phyloP scores from a whole-genome alignment of 495 filamentous ascomycete genomes.

The Aspergillus avenaceus region DNA sequence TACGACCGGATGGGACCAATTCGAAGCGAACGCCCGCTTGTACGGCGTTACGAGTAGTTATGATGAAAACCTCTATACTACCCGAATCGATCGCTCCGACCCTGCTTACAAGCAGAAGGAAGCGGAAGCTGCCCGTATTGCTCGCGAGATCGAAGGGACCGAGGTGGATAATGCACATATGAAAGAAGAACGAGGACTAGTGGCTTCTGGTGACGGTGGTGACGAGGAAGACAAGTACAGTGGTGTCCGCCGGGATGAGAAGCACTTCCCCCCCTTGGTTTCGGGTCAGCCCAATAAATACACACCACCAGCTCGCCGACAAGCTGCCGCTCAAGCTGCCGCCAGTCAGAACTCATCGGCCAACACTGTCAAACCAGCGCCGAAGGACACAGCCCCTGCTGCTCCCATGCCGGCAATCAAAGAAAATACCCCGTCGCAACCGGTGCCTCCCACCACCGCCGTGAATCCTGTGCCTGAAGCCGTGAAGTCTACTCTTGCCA shows the following conservation, averaged over 20 bases:
- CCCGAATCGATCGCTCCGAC: constrained; percentile 74
- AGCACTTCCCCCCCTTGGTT: constrained; percentile 63
- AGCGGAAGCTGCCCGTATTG: constrained; percentile 75
- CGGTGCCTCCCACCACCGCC: constrained; percentile 14
- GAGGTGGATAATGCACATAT: constrained; percentile 70
- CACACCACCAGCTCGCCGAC: constrained; percentile 80
- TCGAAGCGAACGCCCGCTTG: constrained; percentile 79
- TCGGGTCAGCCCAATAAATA: constrained; percentile 71
- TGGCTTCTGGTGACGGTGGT: constrained; percentile 59
- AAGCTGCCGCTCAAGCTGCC: constrained; percentile 63
- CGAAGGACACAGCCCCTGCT: constrained; percentile 19
- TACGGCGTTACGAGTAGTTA: constrained; percentile 87
- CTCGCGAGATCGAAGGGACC: constrained; percentile 80
- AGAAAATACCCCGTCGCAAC: constrained; percentile 34
- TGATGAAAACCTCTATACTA: constrained; percentile 93
- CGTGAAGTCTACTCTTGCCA: constrained; percentile 30
- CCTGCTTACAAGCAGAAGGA: constrained; percentile 73
- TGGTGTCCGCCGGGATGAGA: constrained; percentile 73
- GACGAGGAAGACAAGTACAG: constrained; percentile 96
- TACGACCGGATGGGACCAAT: constrained; percentile 80
- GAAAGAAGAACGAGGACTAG: constrained; percentile 75
- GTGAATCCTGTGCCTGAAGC: constrained; percentile 25
- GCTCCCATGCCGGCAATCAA: constrained; percentile 13
- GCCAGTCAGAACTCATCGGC: constrained; percentile 75
- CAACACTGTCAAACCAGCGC: constrained; percentile 14